phyloP scores from a whole-genome alignment of 2,329 filamentous ascomycete species.

The Allantophomopsis lycopodina region DNA sequence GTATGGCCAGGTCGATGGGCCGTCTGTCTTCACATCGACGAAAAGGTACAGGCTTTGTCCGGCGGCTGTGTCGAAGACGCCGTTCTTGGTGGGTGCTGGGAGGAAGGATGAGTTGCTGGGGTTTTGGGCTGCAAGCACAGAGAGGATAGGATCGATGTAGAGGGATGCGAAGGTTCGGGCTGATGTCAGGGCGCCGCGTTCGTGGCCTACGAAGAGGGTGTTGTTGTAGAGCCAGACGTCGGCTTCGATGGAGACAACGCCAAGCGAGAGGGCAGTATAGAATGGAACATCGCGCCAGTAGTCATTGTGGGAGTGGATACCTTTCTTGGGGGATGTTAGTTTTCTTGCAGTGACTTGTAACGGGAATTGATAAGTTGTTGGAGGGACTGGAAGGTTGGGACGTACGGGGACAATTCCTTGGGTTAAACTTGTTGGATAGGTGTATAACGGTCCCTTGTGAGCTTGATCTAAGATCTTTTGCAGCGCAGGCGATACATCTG shows the following conservation, averaged over 20 bases:
- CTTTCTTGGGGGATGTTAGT: slow-evolving; percentile 22
- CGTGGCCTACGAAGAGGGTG: slow-evolving; percentile 42
- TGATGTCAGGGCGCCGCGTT: slow-evolving; percentile 33
- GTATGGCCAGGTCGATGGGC: slow-evolving; percentile 36
- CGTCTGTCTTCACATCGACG: slow-evolving; percentile 48
- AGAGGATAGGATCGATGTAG: slow-evolving; percentile 43
- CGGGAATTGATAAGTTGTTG: neutral
- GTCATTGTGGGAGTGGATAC: slow-evolving; percentile 44
- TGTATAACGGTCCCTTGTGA: slow-evolving; percentile 34
- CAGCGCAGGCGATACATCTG: slow-evolving; percentile 27
- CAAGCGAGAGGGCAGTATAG: slow-evolving; percentile 35
- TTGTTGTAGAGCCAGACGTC: slow-evolving; percentile 44
- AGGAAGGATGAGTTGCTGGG: slow-evolving; percentile 32
- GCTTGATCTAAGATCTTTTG: slow-evolving; percentile 42
- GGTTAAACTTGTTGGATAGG: slow-evolving; percentile 47
- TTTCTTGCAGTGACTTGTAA: too few species aligned
- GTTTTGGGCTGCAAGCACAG: slow-evolving; percentile 38
- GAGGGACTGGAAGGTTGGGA: slow-evolving; percentile 4
- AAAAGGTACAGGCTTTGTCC: slow-evolving; percentile 50
- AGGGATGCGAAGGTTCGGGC: slow-evolving; percentile 37
- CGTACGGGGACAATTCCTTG: slow-evolving; percentile 41
- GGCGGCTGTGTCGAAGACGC: slow-evolving; percentile 41
- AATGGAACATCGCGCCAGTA: slow-evolving; percentile 32
- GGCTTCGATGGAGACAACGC: slow-evolving; percentile 38
- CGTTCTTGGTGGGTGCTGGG: slow-evolving; percentile 32